Conservation (phyloP, 1,284 basidiomycete species). For the Microbotryum silenes-acaulis region DNA sequence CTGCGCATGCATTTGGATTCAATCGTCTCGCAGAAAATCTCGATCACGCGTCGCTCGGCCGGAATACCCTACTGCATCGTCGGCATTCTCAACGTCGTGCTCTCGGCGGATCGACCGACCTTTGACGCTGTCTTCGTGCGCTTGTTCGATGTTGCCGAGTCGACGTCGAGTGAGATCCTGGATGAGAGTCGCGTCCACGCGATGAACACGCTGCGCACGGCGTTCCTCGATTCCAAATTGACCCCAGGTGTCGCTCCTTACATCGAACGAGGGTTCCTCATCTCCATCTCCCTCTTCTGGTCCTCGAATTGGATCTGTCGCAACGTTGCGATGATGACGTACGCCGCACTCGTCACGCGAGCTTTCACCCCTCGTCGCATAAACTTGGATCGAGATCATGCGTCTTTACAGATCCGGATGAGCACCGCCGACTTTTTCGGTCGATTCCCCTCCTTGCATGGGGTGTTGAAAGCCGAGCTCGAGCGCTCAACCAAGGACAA, state of each 20-base stretch:
- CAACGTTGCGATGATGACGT: slow-evolving; percentile 42
- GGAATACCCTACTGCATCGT: slow-evolving; percentile 41
- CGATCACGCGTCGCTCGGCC: slow-evolving; percentile 41
- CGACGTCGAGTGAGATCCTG: slow-evolving; percentile 13
- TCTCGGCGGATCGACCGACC: slow-evolving; percentile 11
- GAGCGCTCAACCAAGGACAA: slow-evolving; percentile 21
- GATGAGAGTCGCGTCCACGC: slow-evolving; percentile 35
- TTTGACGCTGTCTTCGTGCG: slow-evolving; percentile 17
- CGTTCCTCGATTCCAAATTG: slow-evolving; percentile 28
- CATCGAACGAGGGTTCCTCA: slow-evolving; percentile 36
- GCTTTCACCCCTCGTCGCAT: slow-evolving; percentile 33
- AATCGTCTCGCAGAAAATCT: slow-evolving; percentile 33
- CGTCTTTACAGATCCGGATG: slow-evolving; percentile 12
- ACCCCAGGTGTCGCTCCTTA: slow-evolving; percentile 12
- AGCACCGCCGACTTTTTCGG: slow-evolving; percentile 27
- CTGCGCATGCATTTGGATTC: slow-evolving; percentile 27
- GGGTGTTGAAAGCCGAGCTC: slow-evolving; percentile 17
- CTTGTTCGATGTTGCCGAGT: slow-evolving; percentile 30
- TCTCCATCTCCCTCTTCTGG: slow-evolving; percentile 39
- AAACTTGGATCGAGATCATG: slow-evolving; percentile 26
- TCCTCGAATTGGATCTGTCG: slow-evolving; percentile 40
- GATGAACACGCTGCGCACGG: slow-evolving; percentile 38
- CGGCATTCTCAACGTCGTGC: slow-evolving; percentile 35
- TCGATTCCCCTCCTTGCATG: slow-evolving; percentile 19
- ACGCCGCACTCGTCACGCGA: slow-evolving; percentile 37